Conservation (phyloP, 2,329 filamentous ascomycete species). For the Ilyonectria robusta region DNA sequence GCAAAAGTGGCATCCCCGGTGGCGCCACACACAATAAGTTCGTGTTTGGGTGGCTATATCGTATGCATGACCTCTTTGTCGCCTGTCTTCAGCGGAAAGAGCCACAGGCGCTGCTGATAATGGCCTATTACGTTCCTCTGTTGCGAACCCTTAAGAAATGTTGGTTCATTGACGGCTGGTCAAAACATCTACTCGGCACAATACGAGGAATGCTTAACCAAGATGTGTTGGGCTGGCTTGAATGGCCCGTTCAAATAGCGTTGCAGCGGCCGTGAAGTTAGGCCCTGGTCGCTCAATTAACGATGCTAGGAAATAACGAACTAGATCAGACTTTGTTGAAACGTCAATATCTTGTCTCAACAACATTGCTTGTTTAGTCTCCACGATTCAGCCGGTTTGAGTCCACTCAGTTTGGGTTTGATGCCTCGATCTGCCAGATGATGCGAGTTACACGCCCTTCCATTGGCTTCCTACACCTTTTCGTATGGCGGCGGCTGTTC, state of each 20-base stretch:
- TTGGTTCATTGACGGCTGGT: constrained; percentile 36
- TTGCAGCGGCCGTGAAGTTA: constrained; percentile 23
- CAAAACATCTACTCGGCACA: constrained; percentile 41
- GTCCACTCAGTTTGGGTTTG: constrained; percentile 1
- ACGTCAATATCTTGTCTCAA: constrained; percentile 3
- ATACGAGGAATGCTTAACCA: constrained; percentile 38
- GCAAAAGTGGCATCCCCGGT: constrained; percentile 32
- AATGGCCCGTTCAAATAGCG: constrained; percentile 44
- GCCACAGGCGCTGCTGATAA: constrained; percentile 45
- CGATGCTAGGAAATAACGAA: constrained; percentile 11
- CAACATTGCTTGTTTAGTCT: neutral
- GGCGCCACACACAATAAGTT: constrained; percentile 37
- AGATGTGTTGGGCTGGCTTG: constrained; percentile 42
- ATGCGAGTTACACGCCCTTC: neutral
- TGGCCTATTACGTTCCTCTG: constrained; percentile 43
- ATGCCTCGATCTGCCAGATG: neutral
- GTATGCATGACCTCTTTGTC: constrained; percentile 46
- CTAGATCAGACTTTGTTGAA: constrained; percentile 7
- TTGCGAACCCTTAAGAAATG: constrained; percentile 26
- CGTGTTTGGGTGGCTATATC: constrained; percentile 49
- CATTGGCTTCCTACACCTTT: neutral
- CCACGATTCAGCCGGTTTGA: constrained; percentile 3
- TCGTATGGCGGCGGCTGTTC: constrained; percentile 24
- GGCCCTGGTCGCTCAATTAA: constrained; percentile 5
- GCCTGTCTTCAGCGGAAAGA: constrained; percentile 45